Evolutionary conservation across 2,329 filamentous ascomycete species (phyloP).

Genomic region (Verticillium nubilum): DNA sequence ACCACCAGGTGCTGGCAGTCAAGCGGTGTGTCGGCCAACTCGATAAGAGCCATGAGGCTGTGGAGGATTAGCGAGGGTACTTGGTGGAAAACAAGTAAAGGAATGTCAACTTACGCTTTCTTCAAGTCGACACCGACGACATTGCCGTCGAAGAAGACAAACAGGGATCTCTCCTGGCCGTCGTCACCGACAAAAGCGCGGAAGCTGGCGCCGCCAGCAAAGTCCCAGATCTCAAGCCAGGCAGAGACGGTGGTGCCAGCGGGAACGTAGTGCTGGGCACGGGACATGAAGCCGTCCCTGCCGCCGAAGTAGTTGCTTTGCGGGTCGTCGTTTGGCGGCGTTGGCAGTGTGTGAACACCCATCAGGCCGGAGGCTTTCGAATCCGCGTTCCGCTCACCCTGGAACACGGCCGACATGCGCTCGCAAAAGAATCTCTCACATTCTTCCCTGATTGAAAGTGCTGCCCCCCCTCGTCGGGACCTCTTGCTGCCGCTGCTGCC

Average conservation of each 20-base stretch:
- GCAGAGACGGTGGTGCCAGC: conserved; percentile 39
- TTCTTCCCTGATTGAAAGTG: conserved; percentile 96
- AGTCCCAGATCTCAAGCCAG: conserved; percentile 81
- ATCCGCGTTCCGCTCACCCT: conserved; percentile 83
- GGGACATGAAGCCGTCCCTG: conserved; percentile 5
- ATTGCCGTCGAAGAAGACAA: conserved; percentile 77
- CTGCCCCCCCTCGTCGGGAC: conserved; percentile 78
- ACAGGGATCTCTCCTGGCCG: conserved; percentile 67
- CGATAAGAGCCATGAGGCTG: conserved; percentile 84
- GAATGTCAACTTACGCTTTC: conserved; percentile 61
- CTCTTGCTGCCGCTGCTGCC: conserved; percentile 28
- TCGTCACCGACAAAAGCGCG: conserved; percentile 76
- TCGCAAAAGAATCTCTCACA: conserved; percentile 99
- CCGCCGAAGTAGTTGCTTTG: conserved; percentile 19
- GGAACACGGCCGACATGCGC: conserved; percentile 89
- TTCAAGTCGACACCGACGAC: conserved; percentile 75
- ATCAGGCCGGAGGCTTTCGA: conserved; percentile 79
- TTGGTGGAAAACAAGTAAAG: no score
- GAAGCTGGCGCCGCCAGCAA: conserved; percentile 77
- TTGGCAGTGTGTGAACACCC: conserved; percentile 60
- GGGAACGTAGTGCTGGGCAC: conserved; percentile 14
- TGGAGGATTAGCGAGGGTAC: conserved; percentile 19
- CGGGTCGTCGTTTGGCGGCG: conserved; percentile 47
- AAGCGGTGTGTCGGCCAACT: conserved; percentile 74
- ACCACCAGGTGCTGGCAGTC: conserved; percentile 73